Base-by-base conservation (phyloP, 257 asterid genomes). In the Nicotiana obtusifolia region DNA sequence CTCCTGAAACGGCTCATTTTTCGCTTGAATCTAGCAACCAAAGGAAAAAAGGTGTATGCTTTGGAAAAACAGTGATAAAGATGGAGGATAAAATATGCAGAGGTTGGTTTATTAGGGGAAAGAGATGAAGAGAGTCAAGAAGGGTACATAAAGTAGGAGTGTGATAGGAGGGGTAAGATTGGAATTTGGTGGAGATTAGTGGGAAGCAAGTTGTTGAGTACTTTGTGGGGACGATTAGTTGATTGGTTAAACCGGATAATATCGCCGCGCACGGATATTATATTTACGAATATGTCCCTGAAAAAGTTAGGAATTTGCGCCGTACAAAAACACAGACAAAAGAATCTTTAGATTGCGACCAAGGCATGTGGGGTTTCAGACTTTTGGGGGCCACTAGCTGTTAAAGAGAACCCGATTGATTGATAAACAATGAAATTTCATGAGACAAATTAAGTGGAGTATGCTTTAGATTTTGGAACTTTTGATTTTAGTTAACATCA, bases 1-100 rank as follows among this genome's bases (percentile, higher is more conserved):
- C 97, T 87, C 73, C 91, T 86, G 84, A 85, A 85, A 78, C 95
- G 68, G 64, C 92, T 90, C 98, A 91, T 92, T 66, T 41, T 83
- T 84, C 57, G 80, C 28, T 84, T 68, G 68, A 82, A 22, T 52
- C 81, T 4, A 68, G 77, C 22, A 22, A 69, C n/a, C 3, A 33
- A 71, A 14, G 1, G 82, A 62, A 61, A 47, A 24, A 26, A 26
- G 62, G 7, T 80, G 54, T 56, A 33, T 26, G 16, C 79, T 52
- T 73, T 13, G 35, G 17, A 47, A 49, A 62, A 17, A 15, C 47
- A 64, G 49, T 41, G 59, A 53, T 80, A 15, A 24, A 47, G 30
- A 49, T 54, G 52, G 17, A n/a, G 41, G 53, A 52, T 31, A 19
- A 37, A 17, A 15, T 67, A 41, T 19, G 22, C 41, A 44, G 24